A percentile compares a stretch with the other conserved stretches of the same genome.
These are phyloP conservation scores for Magnusiomyces fungicola DNA, from an alignment of 1,139 yeast species.

Conservation along the genomic window DNA sequence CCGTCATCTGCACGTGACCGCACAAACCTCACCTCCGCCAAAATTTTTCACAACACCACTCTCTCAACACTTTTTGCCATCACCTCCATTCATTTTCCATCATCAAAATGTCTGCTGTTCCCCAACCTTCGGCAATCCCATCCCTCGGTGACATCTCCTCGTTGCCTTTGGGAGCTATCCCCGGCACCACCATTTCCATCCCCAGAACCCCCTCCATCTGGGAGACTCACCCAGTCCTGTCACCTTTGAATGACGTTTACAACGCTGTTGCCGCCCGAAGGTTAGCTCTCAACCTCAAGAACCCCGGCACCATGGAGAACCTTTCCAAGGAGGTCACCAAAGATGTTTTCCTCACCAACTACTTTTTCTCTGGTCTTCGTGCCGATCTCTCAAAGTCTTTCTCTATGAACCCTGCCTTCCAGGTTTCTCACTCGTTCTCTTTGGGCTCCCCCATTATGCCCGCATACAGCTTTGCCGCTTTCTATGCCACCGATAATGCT, in stretches of 20 bases:
- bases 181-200: slow-evolving; percentile 18
- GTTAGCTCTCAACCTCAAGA: slow-evolving; percentile 67
- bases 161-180: slow-evolving; percentile 16
- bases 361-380: slow-evolving; percentile 91
- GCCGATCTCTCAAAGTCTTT: slow-evolving; percentile 95
- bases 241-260: slow-evolving; percentile 73
- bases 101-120: slow-evolving; percentile 13
- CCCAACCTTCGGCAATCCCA: slow-evolving; percentile 23
- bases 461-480: slow-evolving; percentile 84
- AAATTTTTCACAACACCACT: too few relatives aligned
- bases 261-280: slow-evolving; percentile 69
- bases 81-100: not conserved
- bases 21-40: too few relatives aligned
- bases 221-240: slow-evolving; percentile 81
- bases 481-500: slow-evolving; percentile 79
- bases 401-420: slow-evolving; percentile 89
- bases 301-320: slow-evolving; percentile 95
- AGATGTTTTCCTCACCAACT: slow-evolving; percentile 85
- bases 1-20: too few relatives aligned
- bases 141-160: slow-evolving; percentile 24
- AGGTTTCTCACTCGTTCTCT: slow-evolving; percentile 90
- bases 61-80: not conserved
- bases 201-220: slow-evolving; percentile 40
- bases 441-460: slow-evolving; percentile 85
- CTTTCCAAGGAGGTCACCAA: slow-evolving; percentile 87